Evolutionary conservation across 2,329 filamentous ascomycete genomes (phyloP).

Genomic region (Fusarium tanahbumbuense): DNA sequence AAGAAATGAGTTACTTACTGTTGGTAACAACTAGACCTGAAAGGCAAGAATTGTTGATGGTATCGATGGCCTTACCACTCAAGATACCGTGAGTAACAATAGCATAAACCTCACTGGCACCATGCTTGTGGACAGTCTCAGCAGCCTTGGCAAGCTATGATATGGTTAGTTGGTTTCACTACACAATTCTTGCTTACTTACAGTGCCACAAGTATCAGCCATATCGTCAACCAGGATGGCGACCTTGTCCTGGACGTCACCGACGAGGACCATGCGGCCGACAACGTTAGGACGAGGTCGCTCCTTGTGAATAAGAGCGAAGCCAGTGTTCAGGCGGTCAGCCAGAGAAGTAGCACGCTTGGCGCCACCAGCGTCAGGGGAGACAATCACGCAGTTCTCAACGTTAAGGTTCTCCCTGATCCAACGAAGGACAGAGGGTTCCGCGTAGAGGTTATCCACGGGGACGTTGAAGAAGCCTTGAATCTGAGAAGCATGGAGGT

Average conservation of each 20-base stretch:
- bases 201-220: conserved; percentile 93
- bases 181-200: conserved; percentile 34
- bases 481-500: conserved; percentile 92
- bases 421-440: conserved; percentile 91
- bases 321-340: conserved; percentile 88
- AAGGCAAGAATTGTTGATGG: conserved; percentile 81
- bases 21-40: conserved; percentile 90
- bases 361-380: conserved; percentile 92
- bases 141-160: conserved; percentile 78
- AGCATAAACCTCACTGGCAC: conserved; percentile 88
- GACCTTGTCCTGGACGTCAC: conserved; percentile 89
- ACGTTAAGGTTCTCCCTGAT: conserved; percentile 87
- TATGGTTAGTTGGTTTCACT: conserved; percentile 18
- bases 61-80: conserved; percentile 87
- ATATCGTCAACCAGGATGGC: conserved; percentile 98
- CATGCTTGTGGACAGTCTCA: conserved; percentile 86
- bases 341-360: conserved; percentile 95
- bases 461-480: conserved; percentile 93
- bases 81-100: conserved; percentile 96
- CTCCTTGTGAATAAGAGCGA: conserved; percentile 97
- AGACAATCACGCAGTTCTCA: conserved; percentile 91
- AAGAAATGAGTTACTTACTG: conserved; percentile 58
- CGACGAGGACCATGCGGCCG: conserved; percentile 92
- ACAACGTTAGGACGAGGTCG: conserved; percentile 87
- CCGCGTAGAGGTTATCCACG: conserved; percentile 86